Base-by-base conservation (phyloP, 176 grass and related monocot species). In the Microstegium vimineum region DNA sequence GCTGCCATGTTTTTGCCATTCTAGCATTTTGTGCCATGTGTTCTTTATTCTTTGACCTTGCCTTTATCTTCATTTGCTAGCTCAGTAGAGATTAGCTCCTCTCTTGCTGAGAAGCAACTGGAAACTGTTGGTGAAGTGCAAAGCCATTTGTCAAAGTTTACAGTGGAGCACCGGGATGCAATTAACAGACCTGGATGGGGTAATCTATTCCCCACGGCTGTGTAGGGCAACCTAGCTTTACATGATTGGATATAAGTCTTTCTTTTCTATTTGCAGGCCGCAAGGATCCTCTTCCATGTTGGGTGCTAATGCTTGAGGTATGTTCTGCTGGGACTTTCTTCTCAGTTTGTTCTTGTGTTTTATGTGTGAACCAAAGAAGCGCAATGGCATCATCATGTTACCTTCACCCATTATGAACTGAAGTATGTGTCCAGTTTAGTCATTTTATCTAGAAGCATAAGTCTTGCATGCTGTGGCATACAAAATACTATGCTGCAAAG, bases 271-370 rank as follows among this genome's bases (percentile, higher is more conserved):
- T 89, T 46, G 69, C 76, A 95, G 96, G 87, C 43, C 32, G 54
- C 66, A 90, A 76, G 72, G 82, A 95, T 59, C 79, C 82, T 74
- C 88, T 27, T 77, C 87, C 90, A 69, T 95, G 95, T 82, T 98
- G 95, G 92, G 92, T 98, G 59, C 88, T 98, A 82, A 95, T 98
- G 95, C 92, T 98, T 59, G 95, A 98, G 95, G 95, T 95, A 89
- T 83, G 26, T 77, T 73, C 35, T 47, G 15, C 73, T 76, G 46
- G 57, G 30, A 52, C 47, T 51, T 47, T 17, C 25, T 71, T 68
- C 26, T 80, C 3, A 42, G 12, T 74, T 41, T 23, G n/a, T 79
- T 71, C 14, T 63, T 37, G 22, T 42, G 6, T 8, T 12, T 41
- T 74, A 71, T 63, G 12, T 73, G 57, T 69, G 22, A 42, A 51